Conservation (phyloP, 2,329 filamentous ascomycete species). For the Phaeosphaeria sp. region DNA sequence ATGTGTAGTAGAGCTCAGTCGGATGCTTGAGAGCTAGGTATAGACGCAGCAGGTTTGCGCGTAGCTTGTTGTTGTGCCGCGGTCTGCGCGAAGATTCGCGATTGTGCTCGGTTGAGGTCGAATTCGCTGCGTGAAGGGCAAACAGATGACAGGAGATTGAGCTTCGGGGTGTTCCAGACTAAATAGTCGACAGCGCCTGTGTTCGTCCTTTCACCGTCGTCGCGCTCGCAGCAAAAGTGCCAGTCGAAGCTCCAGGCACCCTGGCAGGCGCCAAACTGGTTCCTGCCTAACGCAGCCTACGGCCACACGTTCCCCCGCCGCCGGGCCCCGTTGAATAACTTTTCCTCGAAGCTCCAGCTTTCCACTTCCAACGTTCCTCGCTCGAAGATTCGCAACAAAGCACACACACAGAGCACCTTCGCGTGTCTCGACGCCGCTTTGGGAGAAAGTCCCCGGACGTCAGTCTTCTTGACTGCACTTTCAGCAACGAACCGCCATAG, state of each 20-base stretch:
- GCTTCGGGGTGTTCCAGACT: conserved; percentile 4
- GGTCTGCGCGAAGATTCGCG: conserved; percentile 3
- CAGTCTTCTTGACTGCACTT: conserved; percentile 60
- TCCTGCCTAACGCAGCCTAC: conserved; percentile 25
- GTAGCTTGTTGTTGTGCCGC: conserved; percentile 15
- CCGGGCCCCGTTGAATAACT: conserved; percentile 27
- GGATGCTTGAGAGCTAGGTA: conserved; percentile 8
- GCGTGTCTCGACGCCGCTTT: conserved; percentile 69
- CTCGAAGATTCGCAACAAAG: conserved; percentile 99
- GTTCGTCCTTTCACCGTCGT: conserved; percentile 14
- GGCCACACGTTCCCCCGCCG: conserved; percentile 25
- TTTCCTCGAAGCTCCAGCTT: conserved; percentile 12
- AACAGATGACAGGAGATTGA: not conserved
- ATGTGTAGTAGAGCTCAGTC: conserved; percentile 5
- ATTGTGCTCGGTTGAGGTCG: conserved; percentile 8
- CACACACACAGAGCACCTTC: conserved; percentile 77
- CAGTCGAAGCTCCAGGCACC: conserved; percentile 37
- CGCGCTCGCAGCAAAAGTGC: conserved; percentile 25
- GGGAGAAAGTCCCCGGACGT: conserved; percentile 99
- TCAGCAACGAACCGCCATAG: conserved; percentile 99
- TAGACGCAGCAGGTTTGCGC: conserved; percentile 30
- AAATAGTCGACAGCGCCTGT: conserved; percentile 10
- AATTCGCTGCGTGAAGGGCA: not conserved
- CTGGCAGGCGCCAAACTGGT: conserved; percentile 21
- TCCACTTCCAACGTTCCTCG: conserved; percentile 75